Evolutionary conservation across 1,284 basidiomycete species (phyloP), one percentile per base, ranked within the genome.

Genomic region (Malassezia dermatis): DNA sequence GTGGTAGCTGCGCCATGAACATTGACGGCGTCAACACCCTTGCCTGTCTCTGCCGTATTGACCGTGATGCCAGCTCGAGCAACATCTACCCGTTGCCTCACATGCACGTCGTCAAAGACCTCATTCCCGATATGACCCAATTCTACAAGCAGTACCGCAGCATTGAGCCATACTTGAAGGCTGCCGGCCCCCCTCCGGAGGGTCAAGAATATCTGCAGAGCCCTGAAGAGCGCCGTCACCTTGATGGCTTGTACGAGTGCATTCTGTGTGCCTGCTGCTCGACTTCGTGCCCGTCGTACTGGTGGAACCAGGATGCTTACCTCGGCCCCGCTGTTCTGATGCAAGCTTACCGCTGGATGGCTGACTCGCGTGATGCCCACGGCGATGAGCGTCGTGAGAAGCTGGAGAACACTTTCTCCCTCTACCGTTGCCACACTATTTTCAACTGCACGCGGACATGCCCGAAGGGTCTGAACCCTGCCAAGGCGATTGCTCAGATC

Each of bases 61-160:
- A 93, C 81, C 89, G 69, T 81, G 83, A 64, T 67, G 79, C 41
- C 72, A 57, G 59, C 30, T 83, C 88, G 66, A 78, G 82, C 65
- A 96, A 96, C 82, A 85, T 98, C 69, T 98, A 98, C 78, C 93
- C 93, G 39, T 81, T 98, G n/a, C 93, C 93, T 17, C 91, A 96
- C 79, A 93, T 95, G 91, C 95, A 95, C 79, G 83, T 98, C 71
- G 91, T 98, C 77, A 98, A 96, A 81, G 93, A 98, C 79, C 84
- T 98, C 67, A 89, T 98, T 2, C 89, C 81, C 44, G 81, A 82
- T 78, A 80, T 90, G 63, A 88, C 86, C 11, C 84, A 84, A 63
- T 93, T 90, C 81, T 94, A 93, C 84, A 95, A 98, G 79, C 93
- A 98, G 77, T 96, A 98, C 86, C 96, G 96, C 79, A 91, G 89